Percentiles rank a stretch among this genome's conserved stretches.
These are phyloP conservation scores for Lachancea fermentati DNA, from an alignment of 805 yeast genomes.

Conservation along the genomic window DNA sequence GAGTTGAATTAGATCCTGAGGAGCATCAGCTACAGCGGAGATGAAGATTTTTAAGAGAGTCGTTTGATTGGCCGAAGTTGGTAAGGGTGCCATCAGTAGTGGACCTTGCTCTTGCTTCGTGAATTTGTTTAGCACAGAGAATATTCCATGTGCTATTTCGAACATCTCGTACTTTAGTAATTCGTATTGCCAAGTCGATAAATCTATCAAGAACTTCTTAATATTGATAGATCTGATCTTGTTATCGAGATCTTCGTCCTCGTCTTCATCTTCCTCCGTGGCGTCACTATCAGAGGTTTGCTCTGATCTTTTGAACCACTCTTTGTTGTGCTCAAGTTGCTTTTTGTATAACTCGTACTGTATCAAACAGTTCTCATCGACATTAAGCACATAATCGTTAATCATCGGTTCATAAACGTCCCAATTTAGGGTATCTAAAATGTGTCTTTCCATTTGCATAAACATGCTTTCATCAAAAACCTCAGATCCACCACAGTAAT, in stretches of 20 bases:
- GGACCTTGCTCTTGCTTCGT: conserved; percentile 30
- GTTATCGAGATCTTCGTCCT: conserved; percentile 27
- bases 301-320: conserved; percentile 18
- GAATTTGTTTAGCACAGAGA: conserved; percentile 27
- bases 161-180: conserved; percentile 32
- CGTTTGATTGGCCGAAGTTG: conserved; percentile 19
- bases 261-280: conserved; percentile 23
- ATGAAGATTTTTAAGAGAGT: conserved; percentile 23
- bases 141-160: conserved; percentile 29
- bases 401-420: conserved; percentile 57
- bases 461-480: conserved; percentile 56
- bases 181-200: conserved; percentile 43
- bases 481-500: conserved; percentile 60
- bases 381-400: conserved; percentile 41
- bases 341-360: conserved; percentile 34
- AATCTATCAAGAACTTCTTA: conserved; percentile 46
- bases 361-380: conserved; percentile 39
- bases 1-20: conserved; percentile 21
- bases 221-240: conserved; percentile 39
- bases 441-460: conserved; percentile 73
- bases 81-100: conserved; percentile 23
- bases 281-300: conserved; percentile 26
- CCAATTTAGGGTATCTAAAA: conserved; percentile 69
- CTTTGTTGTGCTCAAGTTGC: conserved; percentile 25
- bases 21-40: conserved; percentile 21